Percentiles rank a stretch among this genome's conserved stretches.
phyloP scores from a whole-genome alignment of 768 basidiomycete species.

The Leccinum subtestaceum region DNA sequence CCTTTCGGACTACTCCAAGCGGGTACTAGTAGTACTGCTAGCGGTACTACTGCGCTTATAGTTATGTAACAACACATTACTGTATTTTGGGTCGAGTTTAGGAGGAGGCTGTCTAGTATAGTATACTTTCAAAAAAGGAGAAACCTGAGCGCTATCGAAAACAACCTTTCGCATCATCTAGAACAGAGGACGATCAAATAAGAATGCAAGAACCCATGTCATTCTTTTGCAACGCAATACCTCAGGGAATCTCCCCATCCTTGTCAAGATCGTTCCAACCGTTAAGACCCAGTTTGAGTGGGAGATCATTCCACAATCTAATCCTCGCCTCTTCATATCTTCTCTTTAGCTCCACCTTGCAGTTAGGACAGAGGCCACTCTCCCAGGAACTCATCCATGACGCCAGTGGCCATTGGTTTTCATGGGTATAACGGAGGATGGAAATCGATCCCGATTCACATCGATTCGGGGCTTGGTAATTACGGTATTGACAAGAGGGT shows the following conservation, averaged over 20 bases:
- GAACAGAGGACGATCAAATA: not conserved
- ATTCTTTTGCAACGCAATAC: not conserved
- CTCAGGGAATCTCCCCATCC: not conserved
- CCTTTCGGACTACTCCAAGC: not conserved
- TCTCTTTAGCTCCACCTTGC: not conserved
- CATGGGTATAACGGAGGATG: not conserved
- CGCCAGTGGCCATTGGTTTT: not conserved
- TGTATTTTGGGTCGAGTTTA: too few relatives aligned
- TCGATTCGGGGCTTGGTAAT: not conserved
- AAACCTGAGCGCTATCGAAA: not conserved
- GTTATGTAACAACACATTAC: not conserved
- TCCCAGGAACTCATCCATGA: slow-evolving; percentile 4
- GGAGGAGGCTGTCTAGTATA: not conserved
- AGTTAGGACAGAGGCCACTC: not conserved
- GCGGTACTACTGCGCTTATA: too few relatives aligned
- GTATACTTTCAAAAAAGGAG: not conserved
- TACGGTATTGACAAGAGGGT: not conserved
- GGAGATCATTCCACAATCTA: slow-evolving; percentile 1
- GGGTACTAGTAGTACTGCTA: not conserved
- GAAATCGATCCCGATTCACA: not conserved
- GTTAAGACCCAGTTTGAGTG: slow-evolving; percentile 1
- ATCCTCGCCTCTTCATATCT: not conserved
- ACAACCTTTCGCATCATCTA: not conserved
- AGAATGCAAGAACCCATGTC: not conserved
- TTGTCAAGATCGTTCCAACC: slow-evolving; percentile 9